A percentile compares a stretch with the other conserved stretches of the same genome.
Conservation (phyloP, 805 yeast genomes). For the Candida golubevii region DNA sequence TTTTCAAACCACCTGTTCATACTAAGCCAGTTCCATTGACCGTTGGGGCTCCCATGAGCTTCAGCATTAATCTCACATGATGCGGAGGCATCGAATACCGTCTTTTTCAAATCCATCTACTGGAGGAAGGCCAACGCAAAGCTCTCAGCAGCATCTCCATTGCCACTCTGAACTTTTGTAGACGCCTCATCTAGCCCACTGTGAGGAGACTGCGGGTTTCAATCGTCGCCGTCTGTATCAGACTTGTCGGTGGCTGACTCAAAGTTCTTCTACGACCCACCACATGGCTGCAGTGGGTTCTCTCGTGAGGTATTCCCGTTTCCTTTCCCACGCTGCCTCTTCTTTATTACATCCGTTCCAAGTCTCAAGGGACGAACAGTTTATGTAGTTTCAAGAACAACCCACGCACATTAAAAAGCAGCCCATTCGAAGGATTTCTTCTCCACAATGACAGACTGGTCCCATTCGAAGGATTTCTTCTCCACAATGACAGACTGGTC, state of each 20-base stretch:
- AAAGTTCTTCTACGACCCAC: neutral
- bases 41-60: conserved; percentile 13
- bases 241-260: neutral
- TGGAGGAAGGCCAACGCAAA: conserved; percentile 8
- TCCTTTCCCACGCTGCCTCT: conserved; percentile 62
- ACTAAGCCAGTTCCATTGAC: conserved; percentile 46
- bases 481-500: conserved; percentile 94
- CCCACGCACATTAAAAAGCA: conserved; percentile 76
- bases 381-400: conserved; percentile 64
- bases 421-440: conserved; percentile 86
- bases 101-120: conserved; percentile 14
- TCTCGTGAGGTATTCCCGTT: conserved; percentile 5
- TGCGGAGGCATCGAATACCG: conserved; percentile 15
- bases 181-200: conserved; percentile 8
- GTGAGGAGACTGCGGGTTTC: conserved; percentile 41
- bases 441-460: conserved; percentile 96
- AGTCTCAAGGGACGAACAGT: conserved; percentile 87
- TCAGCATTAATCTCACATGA: conserved; percentile 11
- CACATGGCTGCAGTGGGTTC: conserved; percentile 3
- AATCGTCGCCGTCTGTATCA: conserved; percentile 46
- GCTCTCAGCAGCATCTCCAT: too few relatives aligned
- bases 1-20: conserved; percentile 43
- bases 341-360: conserved; percentile 89
- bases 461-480: too few relatives aligned
- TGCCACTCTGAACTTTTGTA: too few relatives aligned